A percentile compares a stretch with the other conserved stretches of the same genome.
Conservation (phyloP, 441 rosid genomes). For the Raphanus hybrid region DNA sequence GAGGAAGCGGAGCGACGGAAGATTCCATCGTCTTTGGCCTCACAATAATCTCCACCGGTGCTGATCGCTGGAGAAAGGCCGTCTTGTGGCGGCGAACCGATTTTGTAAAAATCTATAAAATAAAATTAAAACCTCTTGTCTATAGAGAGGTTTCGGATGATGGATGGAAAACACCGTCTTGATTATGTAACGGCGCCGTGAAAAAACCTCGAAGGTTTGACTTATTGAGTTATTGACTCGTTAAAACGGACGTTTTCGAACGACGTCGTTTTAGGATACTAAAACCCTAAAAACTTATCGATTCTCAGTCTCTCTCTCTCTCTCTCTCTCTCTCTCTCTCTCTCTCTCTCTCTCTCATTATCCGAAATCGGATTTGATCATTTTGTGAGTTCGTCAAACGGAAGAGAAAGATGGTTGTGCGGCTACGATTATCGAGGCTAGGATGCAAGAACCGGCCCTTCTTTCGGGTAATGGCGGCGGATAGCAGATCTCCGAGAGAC, state of each 20-base stretch:
- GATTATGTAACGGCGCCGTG: slow-evolving; percentile 28
- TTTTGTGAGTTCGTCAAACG: background rate
- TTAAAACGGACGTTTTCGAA: background rate
- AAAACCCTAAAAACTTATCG: slow-evolving; percentile 33
- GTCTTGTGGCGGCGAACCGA: slow-evolving; percentile 30
- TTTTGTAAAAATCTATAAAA: background rate
- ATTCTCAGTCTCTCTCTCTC: too few relatives aligned
- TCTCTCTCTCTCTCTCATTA: slow-evolving; percentile 4
- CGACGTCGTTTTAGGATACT: slow-evolving; percentile 18
- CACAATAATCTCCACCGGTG: background rate
- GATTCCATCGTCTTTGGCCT: slow-evolving; percentile 7
- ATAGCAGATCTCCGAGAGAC: slow-evolving; percentile 80
- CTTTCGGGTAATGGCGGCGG: slow-evolving; percentile 76
- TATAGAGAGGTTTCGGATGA: background rate
- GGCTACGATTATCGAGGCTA: slow-evolving; percentile 67
- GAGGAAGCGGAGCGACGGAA: slow-evolving; percentile 33
- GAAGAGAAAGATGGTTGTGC: slow-evolving; percentile 60
- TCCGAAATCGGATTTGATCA: slow-evolving; percentile 20
- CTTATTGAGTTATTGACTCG: background rate
- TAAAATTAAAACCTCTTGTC: background rate
- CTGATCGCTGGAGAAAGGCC: slow-evolving; percentile 5
- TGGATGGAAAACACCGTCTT: background rate
- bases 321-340: too few relatives aligned
- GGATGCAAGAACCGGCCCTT: slow-evolving; percentile 81
- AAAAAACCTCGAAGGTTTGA: background rate